These are phyloP conservation scores for Hyaloscypha finlandica DNA, from an alignment of 495 filamentous ascomycete genomes.

Conservation along the genomic window DNA sequence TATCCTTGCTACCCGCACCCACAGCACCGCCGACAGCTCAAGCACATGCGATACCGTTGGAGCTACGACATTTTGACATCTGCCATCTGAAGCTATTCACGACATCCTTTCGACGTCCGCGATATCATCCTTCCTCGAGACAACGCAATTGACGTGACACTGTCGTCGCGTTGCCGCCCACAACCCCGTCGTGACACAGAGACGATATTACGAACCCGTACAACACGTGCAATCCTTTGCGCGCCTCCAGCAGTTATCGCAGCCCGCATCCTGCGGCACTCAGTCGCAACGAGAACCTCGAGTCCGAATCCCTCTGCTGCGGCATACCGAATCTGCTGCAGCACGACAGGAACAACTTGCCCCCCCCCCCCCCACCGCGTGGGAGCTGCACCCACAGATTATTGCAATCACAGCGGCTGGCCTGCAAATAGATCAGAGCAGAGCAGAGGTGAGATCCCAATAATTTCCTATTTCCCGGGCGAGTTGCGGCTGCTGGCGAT, in stretches of 20 bases:
- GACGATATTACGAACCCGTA: neutral
- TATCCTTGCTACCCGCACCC: constrained; percentile 30
- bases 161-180: constrained; percentile 18
- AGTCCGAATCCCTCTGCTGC: neutral
- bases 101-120: neutral
- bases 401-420: neutral
- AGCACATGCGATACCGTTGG: constrained; percentile 28
- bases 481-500: constrained; percentile 3
- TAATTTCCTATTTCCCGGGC: constrained; percentile 27
- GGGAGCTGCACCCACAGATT: constrained; percentile 9
- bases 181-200: constrained; percentile 13
- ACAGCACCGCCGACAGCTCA: constrained; percentile 10
- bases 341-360: neutral
- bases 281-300: constrained; percentile 22
- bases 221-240: constrained; percentile 14
- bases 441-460: constrained; percentile 18
- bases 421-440: neutral
- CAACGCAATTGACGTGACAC: constrained; percentile 21
- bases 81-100: constrained; percentile 29
- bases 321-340: constrained; percentile 8
- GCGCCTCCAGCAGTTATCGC: constrained; percentile 11
- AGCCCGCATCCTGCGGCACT: neutral
- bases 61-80: constrained; percentile 19
- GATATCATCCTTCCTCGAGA: no score
- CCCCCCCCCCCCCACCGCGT: constrained; percentile 2